These are phyloP conservation scores for Phytophthora vignae DNA, from an alignment of 352 stramenopile species.

Conservation along the genomic window DNA sequence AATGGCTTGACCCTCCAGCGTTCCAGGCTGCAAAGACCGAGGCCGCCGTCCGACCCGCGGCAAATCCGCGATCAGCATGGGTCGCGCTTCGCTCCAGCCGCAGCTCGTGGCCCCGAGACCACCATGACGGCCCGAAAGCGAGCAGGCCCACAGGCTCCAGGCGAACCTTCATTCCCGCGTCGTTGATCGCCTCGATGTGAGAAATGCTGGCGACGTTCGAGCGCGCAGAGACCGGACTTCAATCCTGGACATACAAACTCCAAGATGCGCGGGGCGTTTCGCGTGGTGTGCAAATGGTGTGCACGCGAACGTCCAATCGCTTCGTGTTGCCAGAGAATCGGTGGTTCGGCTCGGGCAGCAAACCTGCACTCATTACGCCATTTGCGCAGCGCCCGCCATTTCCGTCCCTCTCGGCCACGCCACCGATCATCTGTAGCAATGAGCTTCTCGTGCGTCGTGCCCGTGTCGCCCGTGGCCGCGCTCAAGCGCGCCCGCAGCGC, in stretches of 20 bases:
- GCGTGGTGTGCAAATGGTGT: constrained; percentile 30
- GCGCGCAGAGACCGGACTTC: not conserved
- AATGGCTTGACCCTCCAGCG: constrained; percentile 3
- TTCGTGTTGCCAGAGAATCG: constrained; percentile 21
- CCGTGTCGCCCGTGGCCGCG: constrained; percentile 46
- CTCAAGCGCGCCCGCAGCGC: constrained; percentile 68
- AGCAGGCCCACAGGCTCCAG: constrained; percentile 7
- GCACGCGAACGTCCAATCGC: constrained; percentile 41
- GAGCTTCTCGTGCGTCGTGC: constrained; percentile 68
- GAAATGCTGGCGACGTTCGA: constrained; percentile 2
- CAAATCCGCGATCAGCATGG: constrained; percentile 10
- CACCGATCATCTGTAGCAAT: constrained; percentile 34
- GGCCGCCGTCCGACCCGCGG: not conserved
- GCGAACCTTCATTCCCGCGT: not conserved
- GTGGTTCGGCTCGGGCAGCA: not conserved
- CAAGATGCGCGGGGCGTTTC: constrained; percentile 35
- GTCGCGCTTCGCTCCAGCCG: constrained; percentile 3
- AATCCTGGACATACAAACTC: not conserved
- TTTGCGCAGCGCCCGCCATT: constrained; percentile 9
- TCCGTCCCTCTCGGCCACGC: constrained; percentile 9
- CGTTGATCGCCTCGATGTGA: not conserved
- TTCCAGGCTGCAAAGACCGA: not conserved
- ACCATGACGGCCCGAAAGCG: constrained; percentile 21
- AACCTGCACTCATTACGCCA: constrained; percentile 28
- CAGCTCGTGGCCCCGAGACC: constrained; percentile 14